Base-by-base conservation (phyloP, 2,329 filamentous ascomycete genomes). In the Colletotrichum paranaense region DNA sequence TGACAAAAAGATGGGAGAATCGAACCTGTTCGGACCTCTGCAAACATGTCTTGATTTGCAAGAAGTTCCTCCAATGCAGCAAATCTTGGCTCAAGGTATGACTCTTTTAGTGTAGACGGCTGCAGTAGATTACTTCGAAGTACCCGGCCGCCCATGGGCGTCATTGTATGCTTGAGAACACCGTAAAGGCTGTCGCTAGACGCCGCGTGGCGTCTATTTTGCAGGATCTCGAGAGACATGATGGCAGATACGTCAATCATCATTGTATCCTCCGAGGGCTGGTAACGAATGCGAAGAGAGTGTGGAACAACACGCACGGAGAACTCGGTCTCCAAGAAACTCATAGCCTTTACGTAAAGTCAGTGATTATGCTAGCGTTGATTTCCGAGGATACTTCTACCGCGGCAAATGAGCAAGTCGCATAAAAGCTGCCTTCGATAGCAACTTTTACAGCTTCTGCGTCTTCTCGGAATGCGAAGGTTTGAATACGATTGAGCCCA, bases 181-280 rank as follows among this genome's bases (percentile, higher is more conserved):
- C 95, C 95, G 75, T 95, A 96, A 0, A 99, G 85, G 75, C 93
- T 96, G 52, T 96, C 91, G 75, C 92, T 94, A 0, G 95, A 97
- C 76, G 93, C 95, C 0, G 91, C 79, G 76, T 93, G 92, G 14
- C 94, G 92, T 0, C 95, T 80, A 76, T 98, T 99, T 78, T 98
- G 95, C 30, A 98, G 93, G 6, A 99, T 88, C 80, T 99, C 97
- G 3, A 99, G 86, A 0, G 95, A 95, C 49, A 92, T 89, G 32
- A 98, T 94, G 0, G 95, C 97, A 0, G 94, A 93, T 2, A 97
- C 88, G 78, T 98, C 96, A 77, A 98, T 97, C 90, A 97, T 94
- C 95, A 98, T 98, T 0, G 95, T 94, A 28, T 96, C 94, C 79
- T 97, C 94, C 0, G 95, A 95, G 1, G 95, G 93, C 78, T 96